Evolutionary conservation across 495 filamentous ascomycete genomes (phyloP), one percentile per base, ranked within the genome.

Genomic region (Trichoderma gamsii): DNA sequence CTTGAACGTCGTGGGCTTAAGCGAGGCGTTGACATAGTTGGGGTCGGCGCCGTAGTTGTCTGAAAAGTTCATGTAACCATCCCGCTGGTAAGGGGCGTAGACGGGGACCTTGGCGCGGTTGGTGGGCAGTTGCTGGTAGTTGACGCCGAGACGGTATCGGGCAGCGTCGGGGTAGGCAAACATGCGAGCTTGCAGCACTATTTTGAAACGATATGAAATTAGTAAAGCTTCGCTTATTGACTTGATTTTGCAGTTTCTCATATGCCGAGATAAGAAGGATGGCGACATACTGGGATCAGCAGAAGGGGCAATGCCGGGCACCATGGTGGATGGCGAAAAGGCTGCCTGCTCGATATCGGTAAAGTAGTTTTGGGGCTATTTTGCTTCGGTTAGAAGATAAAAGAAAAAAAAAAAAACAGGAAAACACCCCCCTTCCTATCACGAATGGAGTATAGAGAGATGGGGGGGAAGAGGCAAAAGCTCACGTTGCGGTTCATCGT

Each of bases 261-360:
- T 7, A 0, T 9, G 35, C 3, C 65, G 29, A 21, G 21, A 15
- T 16, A 52, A 21, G 63, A 41, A n/a, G 16, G 52, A 25, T 56
- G 7, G 4, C 11, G 1, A 66, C 66, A 43, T 65, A 69, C 67
- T 73, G 16, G 83, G 82, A 70, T 88, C 86, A 1, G 83, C 80
- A 6, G 77, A 78, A 32, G 88, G 81, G 56, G 86, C 89, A 63
- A 88, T 83, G 41, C 91, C 90, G 0, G 91, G 88, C 1, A 92
- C 87, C 71, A 93, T 82, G 73, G 87, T 88, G 4, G 88, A 86
- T 18, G 92, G 91, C 51, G 87, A 89, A 77, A 94, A 95, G 4
- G 91, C 88, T 3, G 88, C 85, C 73, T 95, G 91, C 79, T 96
- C 92, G 71, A 95, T 87, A 66, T 93, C 90, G 52, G 85, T 80